Base-by-base conservation (phyloP, 805 yeast genomes). In the Kodamaea kakaduensis region DNA sequence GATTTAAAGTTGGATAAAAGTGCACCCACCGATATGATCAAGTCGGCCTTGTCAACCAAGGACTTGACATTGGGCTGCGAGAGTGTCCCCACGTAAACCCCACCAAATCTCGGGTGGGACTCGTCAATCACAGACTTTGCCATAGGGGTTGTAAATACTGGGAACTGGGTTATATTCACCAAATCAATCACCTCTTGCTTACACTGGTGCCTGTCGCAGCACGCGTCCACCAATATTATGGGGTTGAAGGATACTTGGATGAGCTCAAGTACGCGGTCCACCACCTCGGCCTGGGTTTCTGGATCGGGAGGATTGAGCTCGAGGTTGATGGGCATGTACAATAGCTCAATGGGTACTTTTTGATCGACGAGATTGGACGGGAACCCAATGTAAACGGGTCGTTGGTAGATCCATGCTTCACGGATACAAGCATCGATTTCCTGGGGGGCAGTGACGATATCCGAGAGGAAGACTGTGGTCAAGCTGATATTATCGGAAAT, bases 91-190 rank as follows among this genome's bases (percentile, higher is more conserved):
- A 51, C 53, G 20, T 51, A 52, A 4, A 50, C 51, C 8, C 58
- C 58, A 2, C 50, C 42, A 36, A 44, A 52, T 20, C 48, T 36
- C 3, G 42, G 42, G 25, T 42, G 43, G 9, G 43, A 37, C 34
- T 52, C 58, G 32, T 48, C 47, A 19, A 51, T 44, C 9, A 45
- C 38, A 3, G 56, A 55, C 26, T 52, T 52, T 1, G 50, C 53
- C 58, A 52, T 52, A 4, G 56, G 56, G 3, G 54, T 52, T 21
- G 45, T 32, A 9, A 49, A 46, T 19, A 37, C 48, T 32, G 46
- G 48, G 42, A 49, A 49, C 14, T 46, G 37, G 5, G 52, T 45
- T 10, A 32, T 12, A 9, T 46, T 43, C 21, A 52, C 44, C 20
- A 52, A 32, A 13, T 41, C 25, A 14, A 35, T 38, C 10, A 51